Evolutionary conservation across 306 rosid genomes (phyloP).

Genomic region (Malus fusca): DNA sequence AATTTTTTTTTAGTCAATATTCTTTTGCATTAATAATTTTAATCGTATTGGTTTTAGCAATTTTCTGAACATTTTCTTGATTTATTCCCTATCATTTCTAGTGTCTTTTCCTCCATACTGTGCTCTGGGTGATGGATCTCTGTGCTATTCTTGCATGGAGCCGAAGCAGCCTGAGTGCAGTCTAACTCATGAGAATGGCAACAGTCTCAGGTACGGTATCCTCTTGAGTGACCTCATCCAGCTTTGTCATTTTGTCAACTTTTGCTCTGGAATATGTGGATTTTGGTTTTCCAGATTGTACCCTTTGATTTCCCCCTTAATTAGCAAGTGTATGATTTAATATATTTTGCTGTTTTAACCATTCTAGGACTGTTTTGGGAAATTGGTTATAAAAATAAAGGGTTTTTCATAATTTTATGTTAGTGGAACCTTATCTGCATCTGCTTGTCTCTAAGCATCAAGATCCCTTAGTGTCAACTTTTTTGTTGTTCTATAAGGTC

Average conservation of each 20-base stretch:
- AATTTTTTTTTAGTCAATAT: background rate
- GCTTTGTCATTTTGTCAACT: background rate
- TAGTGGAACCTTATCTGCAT: background rate
- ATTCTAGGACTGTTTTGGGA: background rate
- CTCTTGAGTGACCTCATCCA: background rate
- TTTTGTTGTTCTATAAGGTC: background rate
- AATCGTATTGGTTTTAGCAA: conserved; percentile 9
- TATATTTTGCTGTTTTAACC: background rate
- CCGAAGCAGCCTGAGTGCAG: conserved; percentile 36
- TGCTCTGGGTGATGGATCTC: conserved; percentile 53
- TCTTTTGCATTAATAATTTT: conserved; percentile 2
- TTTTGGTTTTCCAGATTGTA: background rate
- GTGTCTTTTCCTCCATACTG: conserved; percentile 72
- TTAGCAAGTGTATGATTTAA: background rate
- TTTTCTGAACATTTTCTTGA: background rate
- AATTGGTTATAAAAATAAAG: background rate
- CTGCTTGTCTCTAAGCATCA: background rate
- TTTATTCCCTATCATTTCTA: conserved; percentile 18
- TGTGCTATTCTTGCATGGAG: conserved; percentile 72
- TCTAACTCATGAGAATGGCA: conserved; percentile 26
- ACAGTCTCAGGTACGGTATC: conserved; percentile 53
- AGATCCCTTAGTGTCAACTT: background rate
- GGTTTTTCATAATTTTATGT: background rate
- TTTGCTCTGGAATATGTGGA: background rate
- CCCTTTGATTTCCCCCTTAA: background rate